Evolutionary conservation across 164 flowering plant species (phyloP).

Genomic region (Kalanchoe fedtschenkoi): DNA sequence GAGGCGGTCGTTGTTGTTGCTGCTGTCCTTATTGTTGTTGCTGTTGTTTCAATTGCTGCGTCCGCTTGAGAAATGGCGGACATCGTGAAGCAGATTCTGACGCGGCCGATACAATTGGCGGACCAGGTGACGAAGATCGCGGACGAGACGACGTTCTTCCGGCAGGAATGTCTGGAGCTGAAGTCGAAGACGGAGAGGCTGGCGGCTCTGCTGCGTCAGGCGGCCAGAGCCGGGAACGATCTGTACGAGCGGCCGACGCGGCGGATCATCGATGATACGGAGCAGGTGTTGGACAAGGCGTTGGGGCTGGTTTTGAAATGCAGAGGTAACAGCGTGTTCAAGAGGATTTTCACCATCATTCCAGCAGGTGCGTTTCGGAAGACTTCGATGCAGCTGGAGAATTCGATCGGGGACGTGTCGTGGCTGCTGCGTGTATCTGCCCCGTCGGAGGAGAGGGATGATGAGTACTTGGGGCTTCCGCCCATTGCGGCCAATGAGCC

Average conservation of each 20-base stretch:
- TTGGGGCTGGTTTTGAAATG: neutral
- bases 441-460: slow-evolving; percentile 24
- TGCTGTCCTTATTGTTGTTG: neutral
- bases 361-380: slow-evolving; percentile 57
- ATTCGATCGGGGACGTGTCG: slow-evolving; percentile 50
- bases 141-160: neutral
- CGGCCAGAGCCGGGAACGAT: neutral
- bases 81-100: neutral
- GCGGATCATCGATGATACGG: neutral
- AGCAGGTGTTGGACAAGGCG: slow-evolving; percentile 1
- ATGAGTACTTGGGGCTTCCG: slow-evolving; percentile 33
- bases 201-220: neutral
- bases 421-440: slow-evolving; percentile 54
- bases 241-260: neutral
- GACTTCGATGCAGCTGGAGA: slow-evolving; percentile 33
- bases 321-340: slow-evolving; percentile 29
- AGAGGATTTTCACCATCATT: slow-evolving; percentile 46
- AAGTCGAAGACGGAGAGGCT: neutral
- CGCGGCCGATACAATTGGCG: slow-evolving; percentile 1
- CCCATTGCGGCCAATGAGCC: slow-evolving; percentile 81
- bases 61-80: slow-evolving; percentile 3
- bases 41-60: neutral
- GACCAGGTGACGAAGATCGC: neutral
- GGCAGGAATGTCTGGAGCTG: neutral
- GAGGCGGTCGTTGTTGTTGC: neutral